Base-by-base conservation (phyloP, 306 rosid species). In the Fragaria iinumae region DNA sequence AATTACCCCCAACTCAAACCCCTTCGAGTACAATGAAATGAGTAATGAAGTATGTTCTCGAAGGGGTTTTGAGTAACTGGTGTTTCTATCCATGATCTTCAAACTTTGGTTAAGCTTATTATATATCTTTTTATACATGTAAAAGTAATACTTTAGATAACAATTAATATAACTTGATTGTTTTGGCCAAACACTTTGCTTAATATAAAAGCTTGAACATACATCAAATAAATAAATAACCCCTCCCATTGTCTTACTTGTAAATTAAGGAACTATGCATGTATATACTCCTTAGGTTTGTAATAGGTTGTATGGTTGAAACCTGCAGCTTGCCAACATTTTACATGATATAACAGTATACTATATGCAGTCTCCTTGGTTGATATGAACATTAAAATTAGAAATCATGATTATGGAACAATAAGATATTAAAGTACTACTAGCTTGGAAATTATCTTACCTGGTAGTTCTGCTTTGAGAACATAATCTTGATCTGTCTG, bases 391-490 rank as follows among this genome's bases (percentile, higher is more conserved):
- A 52, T 38, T 72, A 34, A 50, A 41, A 18, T 10, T 17, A 71
- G 13, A 36, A 36, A 18, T 20, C 80, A 69, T 76, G 57, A 79
- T 50, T 83, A 69, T 75, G 69, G 50, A 83, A 52, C 38, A 4
- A 4, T n/a, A 27, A 11, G 10, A n/a, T 1, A 12, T 21, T 8
- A 11, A 77, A 77, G 23, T 32, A 62, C 5, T 34, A 77, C 81
- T n/a, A 23, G 55, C 43, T 39, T 32, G 45, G 63, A 49, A 72
- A 32, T 64, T 34, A 50, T 69, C 57, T 55, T 86, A 95, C 97
- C 98, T 67, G 90, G 96, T 74, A 86, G 67, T 77, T 95, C 98
- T 32, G 92, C 92, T 85, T 89, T 91, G 50, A 95, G 83, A n/a
- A 79, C 68, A 67, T 92, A 92, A 8, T 87, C 92, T 62, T 87